phyloP scores from a whole-genome alignment of 1,139 yeast species.

The Pichia sp. region DNA sequence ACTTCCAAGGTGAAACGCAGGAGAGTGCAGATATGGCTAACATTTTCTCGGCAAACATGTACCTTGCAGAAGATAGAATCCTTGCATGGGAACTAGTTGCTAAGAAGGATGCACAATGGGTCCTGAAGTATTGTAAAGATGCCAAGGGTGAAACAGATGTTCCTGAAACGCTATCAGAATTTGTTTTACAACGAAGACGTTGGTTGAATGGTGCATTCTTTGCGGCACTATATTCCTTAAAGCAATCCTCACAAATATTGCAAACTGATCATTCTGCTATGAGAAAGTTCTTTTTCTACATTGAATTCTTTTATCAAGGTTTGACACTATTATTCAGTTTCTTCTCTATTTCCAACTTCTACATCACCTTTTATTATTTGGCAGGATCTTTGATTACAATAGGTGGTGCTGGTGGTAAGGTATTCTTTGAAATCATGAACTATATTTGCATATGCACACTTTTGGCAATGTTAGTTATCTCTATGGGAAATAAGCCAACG shows the following conservation, averaged over 20 bases:
- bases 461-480: constrained; percentile 78
- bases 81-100: constrained; percentile 97
- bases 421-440: constrained; percentile 77
- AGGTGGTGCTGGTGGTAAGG: constrained; percentile 66
- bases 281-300: constrained; percentile 71
- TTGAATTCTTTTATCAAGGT: constrained; percentile 81
- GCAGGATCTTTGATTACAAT: constrained; percentile 75
- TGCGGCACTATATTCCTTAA: constrained; percentile 85
- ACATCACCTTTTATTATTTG: constrained; percentile 83
- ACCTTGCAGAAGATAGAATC: constrained; percentile 94
- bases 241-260: constrained; percentile 79
- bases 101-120: constrained; percentile 82
- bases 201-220: constrained; percentile 98
- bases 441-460: constrained; percentile 73
- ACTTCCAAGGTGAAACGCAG: constrained; percentile 72
- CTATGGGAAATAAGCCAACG: constrained; percentile 95
- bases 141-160: constrained; percentile 98
- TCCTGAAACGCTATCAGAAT: constrained; percentile 86
- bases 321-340: constrained; percentile 72
- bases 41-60: constrained; percentile 95
- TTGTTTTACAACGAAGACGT: constrained; percentile 90
- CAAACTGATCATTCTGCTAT: constrained; percentile 70
- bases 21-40: constrained; percentile 50
- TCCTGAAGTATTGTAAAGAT: constrained; percentile 81
- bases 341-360: constrained; percentile 82